These are phyloP conservation scores for Phialocephala sp. DNA, from an alignment of 2,329 filamentous ascomycete species.

Conservation along the genomic window DNA sequence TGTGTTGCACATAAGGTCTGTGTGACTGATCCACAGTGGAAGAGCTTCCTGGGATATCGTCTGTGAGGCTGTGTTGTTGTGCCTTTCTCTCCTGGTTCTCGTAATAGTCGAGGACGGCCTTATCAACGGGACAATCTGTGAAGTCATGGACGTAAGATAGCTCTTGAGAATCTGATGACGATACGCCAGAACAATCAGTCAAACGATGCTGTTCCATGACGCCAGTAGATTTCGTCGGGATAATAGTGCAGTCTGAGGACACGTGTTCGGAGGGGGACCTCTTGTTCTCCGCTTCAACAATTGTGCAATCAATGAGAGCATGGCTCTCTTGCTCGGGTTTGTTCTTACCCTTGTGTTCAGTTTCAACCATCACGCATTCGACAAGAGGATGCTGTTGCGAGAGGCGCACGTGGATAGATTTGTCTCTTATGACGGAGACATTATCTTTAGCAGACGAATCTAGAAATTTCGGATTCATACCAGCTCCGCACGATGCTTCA, in stretches of 20 bases:
- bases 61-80: constrained; percentile 14
- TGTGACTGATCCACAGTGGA: not conserved
- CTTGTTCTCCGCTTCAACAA: not conserved
- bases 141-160: constrained; percentile 39
- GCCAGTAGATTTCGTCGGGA: not conserved
- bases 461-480: not conserved
- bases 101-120: constrained; percentile 35
- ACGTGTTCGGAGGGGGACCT: not conserved
- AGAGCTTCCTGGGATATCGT: not conserved
- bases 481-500: not conserved
- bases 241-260: not conserved
- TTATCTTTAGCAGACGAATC: constrained; percentile 7
- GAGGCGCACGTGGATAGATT: not conserved
- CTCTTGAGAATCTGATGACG: constrained; percentile 18
- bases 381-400: constrained; percentile 10
- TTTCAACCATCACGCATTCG: not conserved
- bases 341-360: not conserved
- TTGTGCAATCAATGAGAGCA: constrained; percentile 7
- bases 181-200: not conserved
- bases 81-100: constrained; percentile 31
- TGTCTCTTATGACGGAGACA: not conserved
- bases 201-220: not conserved
- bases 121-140: constrained; percentile 34
- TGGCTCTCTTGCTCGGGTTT: not conserved
- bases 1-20: not conserved